A percentile compares a stretch with the other conserved stretches of the same genome.
phyloP scores from a whole-genome alignment of 805 yeast species.

The Hanseniaspora singularis region DNA sequence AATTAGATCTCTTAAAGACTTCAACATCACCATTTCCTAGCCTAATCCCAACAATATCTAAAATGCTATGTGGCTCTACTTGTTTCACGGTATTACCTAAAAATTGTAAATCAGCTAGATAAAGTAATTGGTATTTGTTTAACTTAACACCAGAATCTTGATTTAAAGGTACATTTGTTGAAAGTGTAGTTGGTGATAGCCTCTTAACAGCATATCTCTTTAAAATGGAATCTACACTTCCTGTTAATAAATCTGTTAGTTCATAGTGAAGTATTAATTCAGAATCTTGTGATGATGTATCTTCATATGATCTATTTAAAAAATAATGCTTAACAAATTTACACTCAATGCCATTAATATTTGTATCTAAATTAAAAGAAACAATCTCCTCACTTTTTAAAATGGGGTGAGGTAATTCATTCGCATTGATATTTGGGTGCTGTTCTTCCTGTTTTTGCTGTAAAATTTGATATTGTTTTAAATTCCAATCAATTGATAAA shows the following conservation, averaged over 20 bases:
- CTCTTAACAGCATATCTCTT: slow-evolving; percentile 22
- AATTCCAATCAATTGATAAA: slow-evolving; percentile 27
- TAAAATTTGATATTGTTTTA: slow-evolving; percentile 14
- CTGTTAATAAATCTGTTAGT: slow-evolving; percentile 17
- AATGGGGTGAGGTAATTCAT: slow-evolving; percentile 26
- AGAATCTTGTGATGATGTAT: slow-evolving; percentile 21
- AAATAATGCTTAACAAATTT: slow-evolving; percentile 22
- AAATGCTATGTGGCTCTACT: slow-evolving; percentile 18
- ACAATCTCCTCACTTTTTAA: slow-evolving; percentile 23
- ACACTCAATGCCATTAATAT: slow-evolving; percentile 22
- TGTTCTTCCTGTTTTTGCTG: slow-evolving; percentile 13
- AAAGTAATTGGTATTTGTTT: slow-evolving; percentile 11
- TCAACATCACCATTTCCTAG: slow-evolving; percentile 16
- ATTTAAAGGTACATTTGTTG: slow-evolving; percentile 16
- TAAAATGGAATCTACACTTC: slow-evolving; percentile 21
- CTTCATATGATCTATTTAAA: slow-evolving; percentile 24
- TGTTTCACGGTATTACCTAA: slow-evolving; percentile 12
- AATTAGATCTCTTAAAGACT: slow-evolving; percentile 16
- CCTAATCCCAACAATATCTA: slow-evolving; percentile 16
- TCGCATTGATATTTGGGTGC: slow-evolving; percentile 20
- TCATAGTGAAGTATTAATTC: slow-evolving; percentile 25
- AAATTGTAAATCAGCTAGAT: slow-evolving; percentile 12
- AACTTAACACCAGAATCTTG: slow-evolving; percentile 17
- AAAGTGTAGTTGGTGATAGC: slow-evolving; percentile 21
- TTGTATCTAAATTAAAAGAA: slow-evolving; percentile 21